Evolutionary conservation across 257 asterid species (phyloP).

Genomic region (Fraxinus pennsylvanica): DNA sequence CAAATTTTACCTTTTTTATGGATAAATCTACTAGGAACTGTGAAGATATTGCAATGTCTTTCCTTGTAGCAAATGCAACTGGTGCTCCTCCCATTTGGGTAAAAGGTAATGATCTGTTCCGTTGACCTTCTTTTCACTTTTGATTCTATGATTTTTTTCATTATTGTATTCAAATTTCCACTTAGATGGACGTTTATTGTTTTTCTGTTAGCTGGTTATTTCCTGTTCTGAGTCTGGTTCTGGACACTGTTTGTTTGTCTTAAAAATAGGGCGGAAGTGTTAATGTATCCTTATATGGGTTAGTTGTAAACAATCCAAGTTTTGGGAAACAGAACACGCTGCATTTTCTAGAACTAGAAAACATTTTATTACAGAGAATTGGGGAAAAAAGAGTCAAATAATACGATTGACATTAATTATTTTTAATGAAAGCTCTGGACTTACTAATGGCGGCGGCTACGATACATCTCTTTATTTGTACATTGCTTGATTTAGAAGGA

Average conservation of each 20-base stretch:
- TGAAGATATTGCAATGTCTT: slow-evolving; percentile 91
- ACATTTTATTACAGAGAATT: not conserved
- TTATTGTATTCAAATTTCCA: not conserved
- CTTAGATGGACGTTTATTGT: not conserved
- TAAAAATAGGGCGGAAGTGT: not conserved
- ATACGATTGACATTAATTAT: no score
- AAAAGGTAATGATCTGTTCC: slow-evolving; percentile 48
- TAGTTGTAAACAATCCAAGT: not conserved
- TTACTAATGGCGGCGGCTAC: no score
- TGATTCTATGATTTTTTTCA: not conserved
- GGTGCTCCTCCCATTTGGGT: slow-evolving; percentile 90
- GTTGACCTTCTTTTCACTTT: slow-evolving; percentile 2
- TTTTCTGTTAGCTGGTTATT: not conserved
- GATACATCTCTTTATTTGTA: no score
- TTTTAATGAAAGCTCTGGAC: no score
- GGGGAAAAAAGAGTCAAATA: no score
- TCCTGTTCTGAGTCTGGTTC: slow-evolving; percentile 10
- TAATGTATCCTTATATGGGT: not conserved
- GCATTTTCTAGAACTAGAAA: not conserved
- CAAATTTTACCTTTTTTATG: slow-evolving; percentile 4
- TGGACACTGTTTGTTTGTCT: not conserved
- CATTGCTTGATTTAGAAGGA: no score
- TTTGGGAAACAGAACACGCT: not conserved
- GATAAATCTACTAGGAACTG: slow-evolving; percentile 59
- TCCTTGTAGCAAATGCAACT: slow-evolving; percentile 83